Conservation (phyloP, 2,329 filamentous ascomycete species). For the Periconia sp. region DNA sequence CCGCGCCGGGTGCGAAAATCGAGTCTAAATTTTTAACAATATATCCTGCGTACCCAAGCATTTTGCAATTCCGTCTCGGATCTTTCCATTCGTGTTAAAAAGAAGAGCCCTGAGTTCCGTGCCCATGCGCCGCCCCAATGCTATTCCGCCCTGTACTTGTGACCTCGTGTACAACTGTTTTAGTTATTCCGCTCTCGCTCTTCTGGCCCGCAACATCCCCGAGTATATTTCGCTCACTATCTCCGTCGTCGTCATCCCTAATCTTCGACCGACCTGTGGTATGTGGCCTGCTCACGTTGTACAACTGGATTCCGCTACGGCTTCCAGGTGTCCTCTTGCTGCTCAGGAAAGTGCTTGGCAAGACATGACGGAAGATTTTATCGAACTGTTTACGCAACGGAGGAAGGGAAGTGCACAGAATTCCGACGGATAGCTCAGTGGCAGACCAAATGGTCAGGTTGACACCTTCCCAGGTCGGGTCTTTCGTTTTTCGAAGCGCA, state of each 20-base stretch:
- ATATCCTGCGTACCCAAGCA: too few species aligned
- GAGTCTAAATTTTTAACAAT: too few species aligned
- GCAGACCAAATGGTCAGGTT: constrained; percentile 30
- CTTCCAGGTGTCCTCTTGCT: constrained; percentile 13
- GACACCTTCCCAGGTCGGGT: constrained; percentile 33
- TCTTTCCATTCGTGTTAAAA: too few species aligned
- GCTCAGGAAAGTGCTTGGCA: constrained; percentile 20
- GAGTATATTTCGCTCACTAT: constrained; percentile 28
- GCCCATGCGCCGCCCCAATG: too few species aligned
- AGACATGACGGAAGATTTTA: constrained; percentile 18
- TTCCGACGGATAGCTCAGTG: constrained; percentile 30
- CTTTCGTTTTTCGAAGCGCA: constrained; percentile 22
- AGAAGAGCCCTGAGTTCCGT: too few species aligned
- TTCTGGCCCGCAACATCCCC: constrained; percentile 1
- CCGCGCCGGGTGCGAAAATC: too few species aligned
- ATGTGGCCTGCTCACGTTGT: constrained; percentile 21
- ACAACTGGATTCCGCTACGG: constrained; percentile 20
- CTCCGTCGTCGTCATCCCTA: constrained; percentile 21
- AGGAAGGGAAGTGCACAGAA: constrained; percentile 29
- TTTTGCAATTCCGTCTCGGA: too few species aligned
- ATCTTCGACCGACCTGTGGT: constrained; percentile 13
- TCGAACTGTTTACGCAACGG: constrained; percentile 36
- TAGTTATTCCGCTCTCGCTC: constrained; percentile 19
- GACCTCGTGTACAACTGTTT: constrained; percentile 29
- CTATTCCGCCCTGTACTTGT: too few species aligned